Percentiles rank a stretch among this genome's conserved stretches.
These are phyloP conservation scores for Cutaneotrichosporon sp. DNA, from an alignment of 1,284 basidiomycete species.

Conservation along the genomic window DNA sequence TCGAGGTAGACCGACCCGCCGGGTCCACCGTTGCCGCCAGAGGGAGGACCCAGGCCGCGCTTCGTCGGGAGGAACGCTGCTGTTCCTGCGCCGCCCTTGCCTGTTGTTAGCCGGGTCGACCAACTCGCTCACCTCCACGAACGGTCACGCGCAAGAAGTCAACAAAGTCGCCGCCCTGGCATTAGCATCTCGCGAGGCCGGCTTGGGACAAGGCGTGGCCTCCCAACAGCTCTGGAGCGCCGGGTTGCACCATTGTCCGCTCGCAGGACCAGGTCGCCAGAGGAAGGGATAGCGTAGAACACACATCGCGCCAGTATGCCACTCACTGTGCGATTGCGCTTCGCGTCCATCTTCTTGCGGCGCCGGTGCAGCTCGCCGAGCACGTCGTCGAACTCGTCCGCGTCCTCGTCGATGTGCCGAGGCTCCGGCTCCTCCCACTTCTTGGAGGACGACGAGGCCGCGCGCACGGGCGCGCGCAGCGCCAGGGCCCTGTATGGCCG, in stretches of 20 bases:
- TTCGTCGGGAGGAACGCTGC: constrained; percentile 78
- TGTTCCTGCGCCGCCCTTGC: constrained; percentile 79
- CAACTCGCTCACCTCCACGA: constrained; percentile 64
- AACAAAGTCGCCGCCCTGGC: constrained; percentile 78
- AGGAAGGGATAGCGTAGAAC: too few relatives aligned
- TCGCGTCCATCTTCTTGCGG: constrained; percentile 46
- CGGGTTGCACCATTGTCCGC: too few relatives aligned
- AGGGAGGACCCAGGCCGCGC: constrained; percentile 74
- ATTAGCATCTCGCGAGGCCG: too few relatives aligned
- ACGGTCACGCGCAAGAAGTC: constrained; percentile 77
- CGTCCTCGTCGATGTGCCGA: constrained; percentile 19
- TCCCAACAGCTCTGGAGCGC: too few relatives aligned
- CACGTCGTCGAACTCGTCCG: constrained; percentile 35
- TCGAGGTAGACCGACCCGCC: constrained; percentile 84
- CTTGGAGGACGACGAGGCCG: background rate
- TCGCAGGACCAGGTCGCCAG: too few relatives aligned
- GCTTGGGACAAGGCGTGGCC: too few relatives aligned
- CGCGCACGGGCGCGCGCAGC: background rate
- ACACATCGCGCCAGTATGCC: too few relatives aligned
- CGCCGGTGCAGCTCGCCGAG: constrained; percentile 41
- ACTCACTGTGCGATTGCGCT: constrained; percentile 46
- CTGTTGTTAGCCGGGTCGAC: constrained; percentile 59
- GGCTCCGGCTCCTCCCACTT: constrained; percentile 11
- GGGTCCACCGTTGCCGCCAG: constrained; percentile 83
- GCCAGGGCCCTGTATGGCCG: background rate